Evolutionary conservation across 306 rosid genomes (phyloP), one percentile per base, ranked within the genome.

Genomic region (Quercus engelmannii): DNA sequence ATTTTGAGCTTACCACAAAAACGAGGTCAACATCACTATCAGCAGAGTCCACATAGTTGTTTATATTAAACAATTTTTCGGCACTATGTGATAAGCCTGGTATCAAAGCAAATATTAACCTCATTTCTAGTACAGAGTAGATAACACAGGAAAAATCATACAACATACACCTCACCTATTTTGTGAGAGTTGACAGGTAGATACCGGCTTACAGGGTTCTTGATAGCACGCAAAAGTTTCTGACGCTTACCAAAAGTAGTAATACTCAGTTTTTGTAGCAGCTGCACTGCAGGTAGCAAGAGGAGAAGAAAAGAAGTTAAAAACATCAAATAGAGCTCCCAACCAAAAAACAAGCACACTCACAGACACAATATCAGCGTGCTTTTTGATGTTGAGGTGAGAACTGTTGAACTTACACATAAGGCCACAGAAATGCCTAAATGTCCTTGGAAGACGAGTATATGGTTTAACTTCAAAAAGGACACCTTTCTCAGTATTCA

Each of bases 81-180:
- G n/a, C n/a, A n/a, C n/a, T n/a, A n/a, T n/a, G n/a, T n/a, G 86
- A 86, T 13, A 86, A 78, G 15, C 89, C 84, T 82, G 73, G 82
- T 57, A 30, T 68, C 71, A 46, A 46, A 46, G 54, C 4, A 46
- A 46, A 46, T 46, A 46, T 46, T 46, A 46, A 46, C 13, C 15
- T 46, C 14, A 46, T 46, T 46, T 9, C 54, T 3, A 46, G 54
- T 0, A 46, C 1, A 46, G 13, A 46, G 0, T 46, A 46, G 15
- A 46, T 46, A 11, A 46, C 15, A 11, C 65, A 41, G 62, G 28
- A 72, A 17, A 57, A 63, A 65, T 46, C 54, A 46, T 46, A 46
- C 4, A 46, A 46, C 54, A 3, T 46, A 11, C 11, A 78, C 62
- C 78, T 61, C 41, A 78, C 87, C 81, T 77, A 80, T 68, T 67